Conservation (phyloP, 805 yeast genomes). For the Saccharomycopsis sp. region DNA sequence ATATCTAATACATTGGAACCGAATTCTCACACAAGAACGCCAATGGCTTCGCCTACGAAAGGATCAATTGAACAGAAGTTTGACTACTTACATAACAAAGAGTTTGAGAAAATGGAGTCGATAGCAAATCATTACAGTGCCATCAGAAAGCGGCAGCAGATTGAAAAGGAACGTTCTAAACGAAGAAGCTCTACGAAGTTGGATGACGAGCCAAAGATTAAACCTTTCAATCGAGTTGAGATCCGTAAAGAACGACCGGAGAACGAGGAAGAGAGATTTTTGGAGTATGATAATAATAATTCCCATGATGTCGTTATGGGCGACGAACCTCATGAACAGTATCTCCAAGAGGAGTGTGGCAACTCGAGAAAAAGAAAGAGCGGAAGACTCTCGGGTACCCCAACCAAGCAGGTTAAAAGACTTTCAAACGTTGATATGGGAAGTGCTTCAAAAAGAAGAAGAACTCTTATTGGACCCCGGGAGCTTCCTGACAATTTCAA, state of each 20-base stretch:
- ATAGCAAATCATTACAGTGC: slow-evolving; percentile 34
- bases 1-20: slow-evolving; percentile 22
- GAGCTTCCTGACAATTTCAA: slow-evolving; percentile 26
- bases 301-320: slow-evolving; percentile 2
- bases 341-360: too few species aligned
- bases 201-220: too few species aligned
- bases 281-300: not conserved
- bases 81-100: slow-evolving; percentile 29
- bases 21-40: not conserved
- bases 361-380: too few species aligned
- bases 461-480: slow-evolving; percentile 36
- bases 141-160: slow-evolving; percentile 19
- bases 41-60: not conserved
- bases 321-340: too few species aligned
- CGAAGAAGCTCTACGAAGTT: too few species aligned
- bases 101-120: slow-evolving; percentile 36
- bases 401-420: slow-evolving; percentile 9
- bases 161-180: too few species aligned
- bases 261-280: not conserved
- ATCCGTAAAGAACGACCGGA: not conserved
- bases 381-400: too few species aligned
- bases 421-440: slow-evolving; percentile 13
- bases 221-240: too few species aligned
- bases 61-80: slow-evolving; percentile 27
- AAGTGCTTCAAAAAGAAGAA: slow-evolving; percentile 28